A percentile compares a stretch with the other conserved stretches of the same genome.
Evolutionary conservation across 441 rosid species (phyloP).

Genomic region (Monsonia emarginata): DNA sequence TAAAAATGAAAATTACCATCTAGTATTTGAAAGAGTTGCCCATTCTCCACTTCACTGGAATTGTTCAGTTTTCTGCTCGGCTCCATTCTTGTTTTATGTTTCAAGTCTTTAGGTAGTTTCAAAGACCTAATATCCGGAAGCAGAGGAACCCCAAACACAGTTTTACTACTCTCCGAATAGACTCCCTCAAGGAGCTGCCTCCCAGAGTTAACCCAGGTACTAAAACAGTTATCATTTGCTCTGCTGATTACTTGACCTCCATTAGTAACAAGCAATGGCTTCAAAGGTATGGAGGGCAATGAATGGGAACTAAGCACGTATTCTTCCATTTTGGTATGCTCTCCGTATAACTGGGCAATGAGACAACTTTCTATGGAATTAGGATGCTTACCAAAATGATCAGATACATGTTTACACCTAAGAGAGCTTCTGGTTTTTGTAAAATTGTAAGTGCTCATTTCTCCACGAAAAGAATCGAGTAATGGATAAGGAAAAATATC

Average conservation of each 20-base stretch:
- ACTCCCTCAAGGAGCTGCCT: not conserved
- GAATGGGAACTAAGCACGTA: slow-evolving; percentile 32
- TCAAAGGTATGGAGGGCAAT: slow-evolving; percentile 27
- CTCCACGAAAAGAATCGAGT: too few relatives aligned
- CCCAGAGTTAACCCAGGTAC: not conserved
- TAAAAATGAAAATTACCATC: not conserved
- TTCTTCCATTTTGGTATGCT: slow-evolving; percentile 36
- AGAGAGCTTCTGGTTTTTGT: slow-evolving; percentile 16
- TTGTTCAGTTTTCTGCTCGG: not conserved
- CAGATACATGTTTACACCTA: slow-evolving; percentile 22
- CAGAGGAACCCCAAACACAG: not conserved
- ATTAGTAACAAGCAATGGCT: slow-evolving; percentile 56
- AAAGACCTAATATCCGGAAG: not conserved
- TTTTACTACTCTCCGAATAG: not conserved
- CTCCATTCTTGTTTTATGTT: not conserved
- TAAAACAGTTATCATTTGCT: not conserved
- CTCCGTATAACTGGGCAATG: slow-evolving; percentile 39
- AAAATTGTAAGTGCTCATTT: not conserved
- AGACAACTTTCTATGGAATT: slow-evolving; percentile 41
- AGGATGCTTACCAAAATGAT: slow-evolving; percentile 33
- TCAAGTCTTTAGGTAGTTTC: not conserved
- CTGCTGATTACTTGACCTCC: slow-evolving; percentile 43
- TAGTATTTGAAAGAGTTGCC: not conserved
- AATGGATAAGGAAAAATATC: too few relatives aligned
- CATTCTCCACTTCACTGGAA: not conserved